Percentiles rank a stretch among this genome's conserved stretches.
Evolutionary conservation across 192 early-diverging fungal species (phyloP).

Genomic region (Allomyces macrogynus): DNA sequence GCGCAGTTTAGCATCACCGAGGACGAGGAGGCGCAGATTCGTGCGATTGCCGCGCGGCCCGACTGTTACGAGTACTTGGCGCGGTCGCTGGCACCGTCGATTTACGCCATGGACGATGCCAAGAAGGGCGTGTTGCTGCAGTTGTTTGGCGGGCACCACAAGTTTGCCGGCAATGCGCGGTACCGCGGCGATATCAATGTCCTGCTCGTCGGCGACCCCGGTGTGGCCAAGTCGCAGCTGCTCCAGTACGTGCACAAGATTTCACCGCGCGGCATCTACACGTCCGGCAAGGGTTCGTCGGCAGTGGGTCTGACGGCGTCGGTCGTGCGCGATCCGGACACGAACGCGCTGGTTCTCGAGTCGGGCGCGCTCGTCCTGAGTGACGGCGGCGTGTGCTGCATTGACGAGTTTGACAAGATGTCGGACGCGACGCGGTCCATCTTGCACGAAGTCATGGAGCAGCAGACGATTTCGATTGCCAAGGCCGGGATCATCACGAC

Average conservation of each 20-base stretch:
- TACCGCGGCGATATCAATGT: slow-evolving; percentile 82
- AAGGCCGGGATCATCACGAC: slow-evolving; percentile 98
- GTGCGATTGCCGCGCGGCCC: slow-evolving; percentile 32
- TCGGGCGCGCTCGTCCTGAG: slow-evolving; percentile 87
- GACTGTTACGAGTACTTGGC: slow-evolving; percentile 67
- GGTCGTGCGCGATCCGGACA: slow-evolving; percentile 83
- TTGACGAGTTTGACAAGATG: slow-evolving; percentile 99
- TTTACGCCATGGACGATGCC: slow-evolving; percentile 91
- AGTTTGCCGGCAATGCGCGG: slow-evolving; percentile 43
- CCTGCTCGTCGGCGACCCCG: slow-evolving; percentile 88
- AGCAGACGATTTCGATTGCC: slow-evolving; percentile 93
- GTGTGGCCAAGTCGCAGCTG: slow-evolving; percentile 87
- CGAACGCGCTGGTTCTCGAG: slow-evolving; percentile 85
- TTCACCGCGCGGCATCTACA: slow-evolving; percentile 87
- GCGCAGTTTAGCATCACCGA: slow-evolving; percentile 15
- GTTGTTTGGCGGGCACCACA: slow-evolving; percentile 87
- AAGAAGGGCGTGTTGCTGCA: slow-evolving; percentile 91
- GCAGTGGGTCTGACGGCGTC: slow-evolving; percentile 93
- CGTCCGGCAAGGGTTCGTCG: slow-evolving; percentile 89
- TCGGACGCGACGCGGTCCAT: slow-evolving; percentile 79
- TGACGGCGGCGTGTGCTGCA: slow-evolving; percentile 91
- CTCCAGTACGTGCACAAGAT: slow-evolving; percentile 79
- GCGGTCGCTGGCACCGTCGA: slow-evolving; percentile 75
- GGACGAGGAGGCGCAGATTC: slow-evolving; percentile 38
- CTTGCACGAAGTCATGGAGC: slow-evolving; percentile 98